Base-by-base conservation (phyloP, 202 grass and related monocot genomes). In the Saccharum hybrid region DNA sequence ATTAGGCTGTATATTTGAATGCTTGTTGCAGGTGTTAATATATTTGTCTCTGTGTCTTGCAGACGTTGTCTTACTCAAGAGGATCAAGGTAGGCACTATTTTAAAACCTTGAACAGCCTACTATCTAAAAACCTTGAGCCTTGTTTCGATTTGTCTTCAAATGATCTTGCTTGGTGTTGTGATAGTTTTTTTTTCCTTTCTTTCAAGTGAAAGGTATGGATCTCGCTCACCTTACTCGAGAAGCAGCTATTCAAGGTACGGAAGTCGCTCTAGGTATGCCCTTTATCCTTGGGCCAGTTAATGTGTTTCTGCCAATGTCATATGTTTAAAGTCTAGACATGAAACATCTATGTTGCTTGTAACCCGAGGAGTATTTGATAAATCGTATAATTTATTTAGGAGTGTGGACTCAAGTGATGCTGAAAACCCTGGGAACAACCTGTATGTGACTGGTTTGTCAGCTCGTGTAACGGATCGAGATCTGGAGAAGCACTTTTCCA, bases 371-470 rank as follows among this genome's bases (percentile, higher is more conserved):
- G 14, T 66, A 23, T 43, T 21, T 73, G 63, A 2, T 67, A 31
- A 30, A 36, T 14, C 4, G 1, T 43, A 4, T 81, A n/a, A 71
- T 39, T 66, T 68, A 33, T 56, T 34, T 88, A 89, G 89, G 77
- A 94, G 89, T 1, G 37, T 69, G 70, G 92, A 91, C 41, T 91
- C 84, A 18, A 89, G 73, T 36, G 92, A 91, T 51, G 65, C 54
- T 67, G 86, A 94, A 71, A 94, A 94, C 83, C 89, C 86, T 83
- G 89, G 92, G 46, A 94, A 94, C 70, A 94, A 91, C 79, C 79
- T 94, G 48, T 94, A 87, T 49, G 92, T 94, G 21, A 91, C 92
- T 83, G 92, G 92, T 73, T 86, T 94, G 62, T 91, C 89, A 19
- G 63, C 84, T 54, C 79, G 87, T 28, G 10, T 88, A 28, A 91